Conservation (phyloP, 805 yeast genomes). For the Yarrowia divulgata region DNA sequence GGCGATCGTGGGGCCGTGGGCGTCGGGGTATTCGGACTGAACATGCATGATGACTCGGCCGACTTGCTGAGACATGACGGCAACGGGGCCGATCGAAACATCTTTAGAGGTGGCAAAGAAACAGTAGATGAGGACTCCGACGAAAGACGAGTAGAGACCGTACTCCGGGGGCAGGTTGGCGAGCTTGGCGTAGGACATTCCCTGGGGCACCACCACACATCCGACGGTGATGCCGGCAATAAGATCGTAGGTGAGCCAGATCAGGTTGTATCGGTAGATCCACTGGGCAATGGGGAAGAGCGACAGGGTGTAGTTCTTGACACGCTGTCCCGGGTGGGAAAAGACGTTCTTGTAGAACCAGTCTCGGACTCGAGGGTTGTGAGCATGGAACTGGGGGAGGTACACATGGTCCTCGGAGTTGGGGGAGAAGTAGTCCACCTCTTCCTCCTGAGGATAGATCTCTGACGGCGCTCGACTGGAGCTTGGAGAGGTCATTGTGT, state of each 20-base stretch:
- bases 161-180: slow-evolving; percentile 84
- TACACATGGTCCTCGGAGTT: slow-evolving; percentile 27
- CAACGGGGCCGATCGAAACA: slow-evolving; percentile 96
- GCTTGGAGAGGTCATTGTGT: slow-evolving; percentile 18
- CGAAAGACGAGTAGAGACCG: slow-evolving; percentile 89
- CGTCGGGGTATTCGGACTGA: slow-evolving; percentile 56
- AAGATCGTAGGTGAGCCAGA: slow-evolving; percentile 82
- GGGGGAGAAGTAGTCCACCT: slow-evolving; percentile 27
- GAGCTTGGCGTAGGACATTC: slow-evolving; percentile 91
- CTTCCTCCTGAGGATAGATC: slow-evolving; percentile 26
- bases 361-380: slow-evolving; percentile 25
- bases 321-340: slow-evolving; percentile 53
- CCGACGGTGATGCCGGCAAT: slow-evolving; percentile 96
- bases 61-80: slow-evolving; percentile 90
- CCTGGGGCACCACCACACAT: slow-evolving; percentile 89
- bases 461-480: slow-evolving; percentile 23
- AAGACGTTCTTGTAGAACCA: slow-evolving; percentile 27
- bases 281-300: slow-evolving; percentile 83
- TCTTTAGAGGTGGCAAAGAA: slow-evolving; percentile 95
- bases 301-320: slow-evolving; percentile 61
- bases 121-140: slow-evolving; percentile 88
- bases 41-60: slow-evolving; percentile 77
- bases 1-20: slow-evolving; percentile 73
- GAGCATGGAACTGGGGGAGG: slow-evolving; percentile 33
- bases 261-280: slow-evolving; percentile 81